Conservation (phyloP, 306 rosid genomes). For the Quercus alba region DNA sequence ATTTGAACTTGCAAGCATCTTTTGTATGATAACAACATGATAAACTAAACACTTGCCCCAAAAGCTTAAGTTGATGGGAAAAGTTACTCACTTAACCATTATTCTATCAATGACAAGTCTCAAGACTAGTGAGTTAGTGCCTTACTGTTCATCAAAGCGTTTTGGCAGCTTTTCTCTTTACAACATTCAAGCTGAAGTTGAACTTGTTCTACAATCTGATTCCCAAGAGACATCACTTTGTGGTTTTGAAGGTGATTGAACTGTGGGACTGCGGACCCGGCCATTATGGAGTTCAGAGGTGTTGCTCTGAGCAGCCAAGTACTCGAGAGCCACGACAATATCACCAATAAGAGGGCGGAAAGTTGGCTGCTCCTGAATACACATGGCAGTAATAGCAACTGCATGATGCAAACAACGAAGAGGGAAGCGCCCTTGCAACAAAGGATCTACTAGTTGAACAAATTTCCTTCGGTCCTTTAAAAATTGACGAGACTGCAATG, state of each 20-base stretch:
- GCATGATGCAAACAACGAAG: slow-evolving; percentile 91
- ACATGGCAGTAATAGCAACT: slow-evolving; percentile 91
- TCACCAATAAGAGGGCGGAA: slow-evolving; percentile 83
- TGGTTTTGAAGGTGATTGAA: slow-evolving; percentile 29
- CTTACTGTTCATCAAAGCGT: slow-evolving; percentile 34
- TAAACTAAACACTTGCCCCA: too few relatives aligned
- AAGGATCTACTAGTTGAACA: slow-evolving; percentile 66
- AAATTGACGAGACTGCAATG: slow-evolving; percentile 52
- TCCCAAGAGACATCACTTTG: slow-evolving; percentile 18
- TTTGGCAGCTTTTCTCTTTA: slow-evolving; percentile 19
- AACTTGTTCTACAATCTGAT: slow-evolving; percentile 34
- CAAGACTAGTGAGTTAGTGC: slow-evolving; percentile 5
- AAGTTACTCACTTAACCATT: too few relatives aligned
- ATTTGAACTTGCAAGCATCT: too few relatives aligned
- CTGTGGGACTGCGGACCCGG: slow-evolving; percentile 13
- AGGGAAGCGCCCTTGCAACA: slow-evolving; percentile 67
- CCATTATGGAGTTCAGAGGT: slow-evolving; percentile 7
- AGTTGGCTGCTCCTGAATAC: slow-evolving; percentile 90
- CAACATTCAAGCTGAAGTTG: slow-evolving; percentile 32
- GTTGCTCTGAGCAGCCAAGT: slow-evolving; percentile 61
- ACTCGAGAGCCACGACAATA: slow-evolving; percentile 91
- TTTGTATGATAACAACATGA: too few relatives aligned
- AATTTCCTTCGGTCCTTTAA: slow-evolving; percentile 53
- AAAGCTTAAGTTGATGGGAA: too few relatives aligned
- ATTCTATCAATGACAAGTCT: too few relatives aligned